Evolutionary conservation across 2,329 filamentous ascomycete genomes (phyloP), one percentile per base, ranked within the genome.

Genomic region (Aspergillus uvarum): DNA sequence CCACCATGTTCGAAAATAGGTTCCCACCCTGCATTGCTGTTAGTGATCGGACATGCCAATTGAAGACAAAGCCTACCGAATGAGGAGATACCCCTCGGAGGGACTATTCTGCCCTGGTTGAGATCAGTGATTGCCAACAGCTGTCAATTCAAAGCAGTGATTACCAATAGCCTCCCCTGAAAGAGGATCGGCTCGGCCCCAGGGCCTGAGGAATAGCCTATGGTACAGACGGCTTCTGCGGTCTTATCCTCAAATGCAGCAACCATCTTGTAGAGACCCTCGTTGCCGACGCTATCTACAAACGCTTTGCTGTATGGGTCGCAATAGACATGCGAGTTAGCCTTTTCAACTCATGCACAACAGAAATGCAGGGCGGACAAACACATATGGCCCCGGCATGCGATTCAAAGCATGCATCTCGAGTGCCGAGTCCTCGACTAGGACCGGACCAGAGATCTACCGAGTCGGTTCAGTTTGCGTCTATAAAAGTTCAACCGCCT

Each of bases 331-430:
- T 1, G 12, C 12, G 8, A 44, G 38, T 44, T 14, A 44, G 38
- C 16, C 26, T 44, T 16, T 16, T 2, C 16, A 0, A 44, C 14
- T n/a, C 14, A 44, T 5, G 14, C 6, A 16, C 38, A 19, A 19
- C 12, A 19, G 16, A 8, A 16, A 8, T 10, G 14, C 38, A 35
- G 32, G 22, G 47, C 16, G 44, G 22, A 78, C 84, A 59, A 80
- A 94, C 92, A 96, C 92, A 74, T 96, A 96, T 42, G 91, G 90
- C 2, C 92, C 92, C 1, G 92, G 92, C 44, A 96, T 82, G 21
- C 90, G 90, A 51, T 89, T 86, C 65, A 95, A 84, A 19, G 92
- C 91, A 71, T 89, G 87, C 75, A 95, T 96, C 80, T 90, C 93
- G 50, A 96, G 82, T 70, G 90, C 90, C 16, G 92, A 96, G 76